A percentile compares a stretch with the other conserved stretches of the same genome.
Conservation (phyloP, 1,284 basidiomycete genomes). For the Rhodotorula sp. region DNA sequence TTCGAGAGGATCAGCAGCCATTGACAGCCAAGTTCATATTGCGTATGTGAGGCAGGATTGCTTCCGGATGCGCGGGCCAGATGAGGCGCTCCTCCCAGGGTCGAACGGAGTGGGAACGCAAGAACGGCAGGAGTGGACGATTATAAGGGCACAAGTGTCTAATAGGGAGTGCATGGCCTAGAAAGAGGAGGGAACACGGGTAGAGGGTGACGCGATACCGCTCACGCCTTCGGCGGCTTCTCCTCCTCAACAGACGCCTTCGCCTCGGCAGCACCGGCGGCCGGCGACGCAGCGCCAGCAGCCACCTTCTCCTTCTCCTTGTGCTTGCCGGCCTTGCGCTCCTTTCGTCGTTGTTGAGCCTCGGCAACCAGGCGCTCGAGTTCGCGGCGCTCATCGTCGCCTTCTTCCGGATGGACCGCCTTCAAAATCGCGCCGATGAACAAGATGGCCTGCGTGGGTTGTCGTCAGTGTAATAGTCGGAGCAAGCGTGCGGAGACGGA, state of each 20-base stretch:
- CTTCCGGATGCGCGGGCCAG: too few relatives aligned
- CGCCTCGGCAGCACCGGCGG: background rate
- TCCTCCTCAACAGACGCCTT: too few relatives aligned
- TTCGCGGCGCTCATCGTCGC: conserved; percentile 85
- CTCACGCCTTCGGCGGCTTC: too few relatives aligned
- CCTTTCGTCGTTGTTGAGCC: conserved; percentile 38
- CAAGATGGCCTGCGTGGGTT: conserved; percentile 64
- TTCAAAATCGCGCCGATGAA: conserved; percentile 85
- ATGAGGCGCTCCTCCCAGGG: too few relatives aligned
- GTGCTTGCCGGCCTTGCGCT: conserved; percentile 19
- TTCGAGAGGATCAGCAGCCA: too few relatives aligned
- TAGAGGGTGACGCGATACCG: background rate
- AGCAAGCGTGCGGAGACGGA: background rate
- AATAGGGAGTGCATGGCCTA: too few relatives aligned
- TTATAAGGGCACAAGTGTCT: background rate
- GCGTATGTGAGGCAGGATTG: too few relatives aligned
- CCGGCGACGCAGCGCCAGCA: background rate
- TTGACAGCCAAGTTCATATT: too few relatives aligned
- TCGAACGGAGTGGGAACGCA: background rate
- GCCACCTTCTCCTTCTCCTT: conserved; percentile 28
- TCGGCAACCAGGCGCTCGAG: conserved; percentile 59
- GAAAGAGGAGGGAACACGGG: too few relatives aligned
- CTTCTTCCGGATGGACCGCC: conserved; percentile 74
- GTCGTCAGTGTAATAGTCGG: too few relatives aligned
- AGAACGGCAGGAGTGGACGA: background rate